Evolutionary conservation across 176 grass and related monocot species (phyloP).

Genomic region (Pontederia paniculata): DNA sequence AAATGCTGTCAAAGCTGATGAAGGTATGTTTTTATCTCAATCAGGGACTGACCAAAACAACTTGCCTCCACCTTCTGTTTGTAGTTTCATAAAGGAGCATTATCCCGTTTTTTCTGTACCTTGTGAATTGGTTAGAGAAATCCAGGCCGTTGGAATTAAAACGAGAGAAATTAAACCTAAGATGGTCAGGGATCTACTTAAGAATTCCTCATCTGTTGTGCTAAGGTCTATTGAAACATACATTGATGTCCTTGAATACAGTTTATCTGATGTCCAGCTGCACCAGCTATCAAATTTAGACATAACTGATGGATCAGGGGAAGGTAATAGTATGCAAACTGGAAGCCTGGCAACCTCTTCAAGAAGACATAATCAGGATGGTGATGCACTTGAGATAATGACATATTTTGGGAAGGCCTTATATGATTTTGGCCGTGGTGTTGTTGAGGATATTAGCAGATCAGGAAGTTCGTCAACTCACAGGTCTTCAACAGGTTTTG

Average conservation of each 20-base stretch:
- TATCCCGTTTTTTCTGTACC: conserved; percentile 99
- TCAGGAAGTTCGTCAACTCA: conserved; percentile 33
- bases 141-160: conserved; percentile 75
- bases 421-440: conserved; percentile 84
- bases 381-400: conserved; percentile 88
- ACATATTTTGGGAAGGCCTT: conserved; percentile 93
- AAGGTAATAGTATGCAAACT: conserved; percentile 27
- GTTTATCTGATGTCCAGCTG: conserved; percentile 77
- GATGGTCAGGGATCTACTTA: conserved; percentile 85
- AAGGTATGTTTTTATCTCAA: conserved; percentile 92
- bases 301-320: conserved; percentile 25
- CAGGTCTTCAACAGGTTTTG: conserved; percentile 39
- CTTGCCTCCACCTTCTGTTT: conserved; percentile 72
- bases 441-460: conserved; percentile 92
- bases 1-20: conserved; percentile 88
- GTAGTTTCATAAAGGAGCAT: conserved; percentile 96
- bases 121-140: conserved; percentile 82
- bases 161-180: conserved; percentile 82
- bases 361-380: conserved; percentile 8
- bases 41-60: conserved; percentile 60
- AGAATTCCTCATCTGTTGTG: conserved; percentile 68
- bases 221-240: conserved; percentile 84
- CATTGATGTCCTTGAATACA: conserved; percentile 90
- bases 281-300: conserved; percentile 38
- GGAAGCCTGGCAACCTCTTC: conserved; percentile 19